Evolutionary conservation across 2,329 filamentous ascomycete species (phyloP), one percentile per base, ranked within the genome.

Genomic region (Zasmidium cellare): DNA sequence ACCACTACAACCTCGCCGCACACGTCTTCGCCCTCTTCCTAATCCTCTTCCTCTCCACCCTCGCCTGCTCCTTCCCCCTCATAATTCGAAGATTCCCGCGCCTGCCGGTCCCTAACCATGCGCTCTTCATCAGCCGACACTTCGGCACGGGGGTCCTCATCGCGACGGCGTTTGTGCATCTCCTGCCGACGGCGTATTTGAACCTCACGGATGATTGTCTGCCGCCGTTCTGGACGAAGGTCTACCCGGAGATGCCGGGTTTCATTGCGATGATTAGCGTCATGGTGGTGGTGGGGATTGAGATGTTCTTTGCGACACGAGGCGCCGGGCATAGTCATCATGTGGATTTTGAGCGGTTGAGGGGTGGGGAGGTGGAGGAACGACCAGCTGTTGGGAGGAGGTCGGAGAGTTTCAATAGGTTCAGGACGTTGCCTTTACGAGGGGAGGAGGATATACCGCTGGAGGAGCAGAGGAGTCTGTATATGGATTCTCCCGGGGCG

Each of bases 241-340:
- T 84, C n/a, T 96, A 94, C 72, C 84, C 82, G 48, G 90, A 90
- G 5, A 87, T 96, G 72, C 86, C 91, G 0, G 91, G 92, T 1
- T 80, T 94, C 49, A 84, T 96, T 48, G 89, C 90, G 56, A 93
- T 96, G 89, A 74, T 87, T 9, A 87, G 89, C 11, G 89, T 91
- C n/a, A 81, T 96, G 58, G 78, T 89, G 3, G 92, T 97, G 2
- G 90, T 96, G 6, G 84, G 86, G 1, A 83, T 97, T 53, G 93
- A 97, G 74, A 96, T 94, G 77, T 91, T 92, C 72, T 87, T 97
- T 65, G 92, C 91, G 0, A 89, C 87, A 53, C 82, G 82, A 69
- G 85, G 85, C 3, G 84, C 84, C 9, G 79, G 79, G 16, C 84
- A 87, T 69, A 78, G 80, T 49, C 84, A 87, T 68, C 75, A 77